Evolutionary conservation across 2,329 filamentous ascomycete species (phyloP).

Genomic region (Ceratocystis albifundus): DNA sequence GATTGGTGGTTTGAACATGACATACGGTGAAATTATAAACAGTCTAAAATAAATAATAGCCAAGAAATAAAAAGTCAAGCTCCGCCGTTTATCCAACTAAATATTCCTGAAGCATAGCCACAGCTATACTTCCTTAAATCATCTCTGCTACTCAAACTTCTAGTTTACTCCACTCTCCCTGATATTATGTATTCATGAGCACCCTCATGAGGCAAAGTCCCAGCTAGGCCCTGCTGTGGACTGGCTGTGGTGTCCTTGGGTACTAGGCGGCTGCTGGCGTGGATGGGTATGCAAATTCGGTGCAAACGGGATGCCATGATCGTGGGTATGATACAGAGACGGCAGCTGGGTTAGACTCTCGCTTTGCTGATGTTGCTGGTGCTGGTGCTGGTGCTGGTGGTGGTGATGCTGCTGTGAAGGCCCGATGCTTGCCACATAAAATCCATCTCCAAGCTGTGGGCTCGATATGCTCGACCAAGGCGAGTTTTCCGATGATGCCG

Average conservation of each 20-base stretch:
- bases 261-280: not conserved
- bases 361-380: conserved; percentile 1
- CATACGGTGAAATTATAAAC: conserved; percentile 2
- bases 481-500: not conserved
- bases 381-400: not conserved
- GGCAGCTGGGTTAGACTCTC: not conserved
- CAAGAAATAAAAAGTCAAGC: conserved; percentile 4
- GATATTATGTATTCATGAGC: too few relatives aligned
- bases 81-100: not conserved
- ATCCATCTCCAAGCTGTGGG: not conserved
- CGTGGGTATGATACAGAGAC: not conserved
- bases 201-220: not conserved
- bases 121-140: not conserved
- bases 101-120: not conserved
- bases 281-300: not conserved
- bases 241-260: not conserved
- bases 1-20: not conserved
- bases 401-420: not conserved
- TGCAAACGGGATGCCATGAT: not conserved
- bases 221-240: not conserved
- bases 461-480: not conserved
- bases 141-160: too few relatives aligned
- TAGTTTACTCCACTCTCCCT: too few relatives aligned
- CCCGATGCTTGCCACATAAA: not conserved
- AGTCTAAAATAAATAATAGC: not conserved